phyloP scores from a whole-genome alignment of 148 eudicot genomes.

The Nepenthes mirabilis region DNA sequence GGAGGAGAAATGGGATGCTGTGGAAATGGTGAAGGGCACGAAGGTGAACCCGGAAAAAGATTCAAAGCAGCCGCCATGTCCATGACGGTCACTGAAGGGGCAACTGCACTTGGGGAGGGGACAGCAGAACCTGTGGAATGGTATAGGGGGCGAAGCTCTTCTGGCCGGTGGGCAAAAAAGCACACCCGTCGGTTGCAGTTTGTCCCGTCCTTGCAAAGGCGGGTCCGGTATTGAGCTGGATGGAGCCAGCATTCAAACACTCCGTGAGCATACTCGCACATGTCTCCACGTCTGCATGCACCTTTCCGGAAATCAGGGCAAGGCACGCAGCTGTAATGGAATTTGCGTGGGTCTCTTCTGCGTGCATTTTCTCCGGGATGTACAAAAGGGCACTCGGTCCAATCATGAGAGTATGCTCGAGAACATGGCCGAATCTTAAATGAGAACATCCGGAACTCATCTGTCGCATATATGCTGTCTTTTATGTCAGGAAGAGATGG shows the following conservation, averaged over 20 bases:
- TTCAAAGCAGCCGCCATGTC: constrained; percentile 68
- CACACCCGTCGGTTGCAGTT: constrained; percentile 62
- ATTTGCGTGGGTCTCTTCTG: constrained; percentile 70
- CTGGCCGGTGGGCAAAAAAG: constrained; percentile 60
- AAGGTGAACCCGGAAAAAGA: constrained; percentile 65
- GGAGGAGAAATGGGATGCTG: constrained; percentile 58
- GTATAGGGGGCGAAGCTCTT: constrained; percentile 65
- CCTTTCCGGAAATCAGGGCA: constrained; percentile 80
- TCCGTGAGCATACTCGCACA: constrained; percentile 79
- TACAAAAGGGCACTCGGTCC: constrained; percentile 91
- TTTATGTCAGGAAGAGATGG: constrained; percentile 78
- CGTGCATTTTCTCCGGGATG: constrained; percentile 92
- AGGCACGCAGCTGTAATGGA: constrained; percentile 77
- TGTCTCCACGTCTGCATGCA: constrained; percentile 59
- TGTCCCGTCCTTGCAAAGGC: constrained; percentile 45
- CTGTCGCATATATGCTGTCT: constrained; percentile 60
- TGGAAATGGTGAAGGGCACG: constrained; percentile 39
- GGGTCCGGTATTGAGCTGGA: constrained; percentile 27
- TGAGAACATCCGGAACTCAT: constrained; percentile 81
- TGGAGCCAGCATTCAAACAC: constrained; percentile 56
- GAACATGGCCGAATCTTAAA: constrained; percentile 79
- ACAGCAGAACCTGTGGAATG: constrained; percentile 63
- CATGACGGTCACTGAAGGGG: constrained; percentile 30
- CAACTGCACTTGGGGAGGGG: constrained; percentile 44
- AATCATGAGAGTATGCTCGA: constrained; percentile 79